Percentiles rank a stretch among this genome's conserved stretches.
Conservation (phyloP, 2,329 filamentous ascomycete species). For the Aspergillus calidoustus region DNA sequence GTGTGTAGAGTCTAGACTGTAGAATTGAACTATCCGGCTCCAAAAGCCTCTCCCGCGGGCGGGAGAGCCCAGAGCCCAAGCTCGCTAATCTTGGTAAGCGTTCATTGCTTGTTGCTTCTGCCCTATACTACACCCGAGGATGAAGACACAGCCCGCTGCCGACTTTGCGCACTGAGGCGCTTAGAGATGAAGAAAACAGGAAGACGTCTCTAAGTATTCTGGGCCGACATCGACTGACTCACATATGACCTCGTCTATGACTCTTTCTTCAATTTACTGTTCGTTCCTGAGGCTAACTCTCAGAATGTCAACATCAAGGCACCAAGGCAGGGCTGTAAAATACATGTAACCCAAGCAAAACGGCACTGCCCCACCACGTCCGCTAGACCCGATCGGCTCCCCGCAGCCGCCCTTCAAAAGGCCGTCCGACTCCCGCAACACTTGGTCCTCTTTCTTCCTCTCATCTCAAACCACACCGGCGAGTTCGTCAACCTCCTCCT, state of each 20-base stretch:
- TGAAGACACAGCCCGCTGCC: slow-evolving; percentile 23
- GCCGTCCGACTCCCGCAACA: background rate
- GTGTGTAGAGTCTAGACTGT: background rate
- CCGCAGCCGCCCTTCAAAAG: slow-evolving; percentile 12
- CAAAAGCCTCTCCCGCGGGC: slow-evolving; percentile 3
- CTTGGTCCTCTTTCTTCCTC: background rate
- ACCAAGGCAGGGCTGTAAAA: background rate
- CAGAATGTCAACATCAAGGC: background rate
- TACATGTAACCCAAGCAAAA: background rate
- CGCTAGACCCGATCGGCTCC: slow-evolving; percentile 8
- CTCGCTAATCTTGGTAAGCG: background rate
- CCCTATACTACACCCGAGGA: slow-evolving; percentile 1
- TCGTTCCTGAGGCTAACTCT: background rate
- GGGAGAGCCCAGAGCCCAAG: background rate
- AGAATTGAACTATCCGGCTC: background rate
- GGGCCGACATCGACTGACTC: slow-evolving; percentile 27
- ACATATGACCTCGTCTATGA: background rate
- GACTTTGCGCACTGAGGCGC: slow-evolving; percentile 24
- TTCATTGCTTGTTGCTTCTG: background rate
- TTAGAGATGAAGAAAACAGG: slow-evolving; percentile 23
- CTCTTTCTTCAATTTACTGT: background rate
- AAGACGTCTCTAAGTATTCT: slow-evolving; percentile 21
- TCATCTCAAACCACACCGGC: slow-evolving; percentile 5
- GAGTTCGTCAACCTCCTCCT: background rate
- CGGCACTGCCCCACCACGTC: background rate